Conservation (phyloP, 139 green algal genomes). For the Chlamydomonas asymmetrica region DNA sequence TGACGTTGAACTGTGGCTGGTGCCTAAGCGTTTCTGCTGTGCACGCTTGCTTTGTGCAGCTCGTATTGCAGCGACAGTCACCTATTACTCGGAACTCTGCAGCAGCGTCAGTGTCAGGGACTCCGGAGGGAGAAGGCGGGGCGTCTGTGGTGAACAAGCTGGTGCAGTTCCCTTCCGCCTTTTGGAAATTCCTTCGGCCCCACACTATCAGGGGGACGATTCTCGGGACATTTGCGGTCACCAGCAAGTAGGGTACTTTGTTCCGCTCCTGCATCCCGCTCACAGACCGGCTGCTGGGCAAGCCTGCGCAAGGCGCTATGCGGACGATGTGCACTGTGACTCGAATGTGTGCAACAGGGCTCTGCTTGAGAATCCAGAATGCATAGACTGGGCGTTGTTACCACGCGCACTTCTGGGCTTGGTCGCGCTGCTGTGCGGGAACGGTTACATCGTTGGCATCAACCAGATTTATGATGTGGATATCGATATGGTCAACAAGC, state of each 20-base stretch:
- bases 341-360: conserved; percentile 32
- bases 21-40: too few relatives aligned
- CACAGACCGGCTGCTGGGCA: too few relatives aligned
- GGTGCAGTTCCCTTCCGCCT: conserved; percentile 73
- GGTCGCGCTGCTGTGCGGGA: conserved; percentile 91
- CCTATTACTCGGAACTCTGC: too few relatives aligned
- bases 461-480: conserved; percentile 98
- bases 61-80: too few relatives aligned
- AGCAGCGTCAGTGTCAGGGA: too few relatives aligned
- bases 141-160: too few relatives aligned
- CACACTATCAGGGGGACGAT: conserved; percentile 95
- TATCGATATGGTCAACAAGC: conserved; percentile 97
- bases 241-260: conserved; percentile 33
- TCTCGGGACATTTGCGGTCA: conserved; percentile 84
- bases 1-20: too few relatives aligned
- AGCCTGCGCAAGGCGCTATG: too few relatives aligned
- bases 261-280: too few relatives aligned
- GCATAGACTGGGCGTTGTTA: conserved; percentile 91
- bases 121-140: too few relatives aligned
- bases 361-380: conserved; percentile 68
- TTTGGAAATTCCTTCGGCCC: conserved; percentile 97
- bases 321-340: too few relatives aligned
- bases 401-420: conserved; percentile 85
- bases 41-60: too few relatives aligned
- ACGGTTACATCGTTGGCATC: conserved; percentile 99